A percentile compares a stretch with the other conserved stretches of the same genome.
These are phyloP conservation scores for Dictyostelium intermedium DNA, from an alignment of 78 protist species.

Conservation along the genomic window DNA sequence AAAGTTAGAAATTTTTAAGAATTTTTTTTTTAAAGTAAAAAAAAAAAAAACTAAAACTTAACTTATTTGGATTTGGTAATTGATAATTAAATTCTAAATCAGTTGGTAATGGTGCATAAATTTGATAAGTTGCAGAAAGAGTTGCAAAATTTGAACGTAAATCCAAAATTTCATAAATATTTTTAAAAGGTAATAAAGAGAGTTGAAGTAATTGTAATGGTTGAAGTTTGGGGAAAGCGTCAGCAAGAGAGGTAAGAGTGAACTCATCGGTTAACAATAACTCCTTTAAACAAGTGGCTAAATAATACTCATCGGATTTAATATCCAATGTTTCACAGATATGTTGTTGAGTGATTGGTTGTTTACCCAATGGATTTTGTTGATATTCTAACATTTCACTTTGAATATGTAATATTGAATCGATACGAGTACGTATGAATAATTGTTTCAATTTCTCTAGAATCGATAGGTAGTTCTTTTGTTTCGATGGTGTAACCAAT, in stretches of 20 bases:
- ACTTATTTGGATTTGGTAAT: slow-evolving; percentile 33
- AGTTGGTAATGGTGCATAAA: slow-evolving; percentile 16
- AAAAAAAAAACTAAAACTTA: no score
- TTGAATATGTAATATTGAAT: slow-evolving; percentile 41
- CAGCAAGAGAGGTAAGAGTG: slow-evolving; percentile 31
- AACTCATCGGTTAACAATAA: slow-evolving; percentile 41
- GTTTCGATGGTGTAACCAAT: not conserved
- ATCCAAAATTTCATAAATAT: slow-evolving; percentile 45
- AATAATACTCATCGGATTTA: slow-evolving; percentile 43
- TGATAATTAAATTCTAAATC: slow-evolving; percentile 20
- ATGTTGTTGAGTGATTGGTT: slow-evolving; percentile 22
- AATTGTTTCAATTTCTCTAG: slow-evolving; percentile 52
- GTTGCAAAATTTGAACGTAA: slow-evolving; percentile 22
- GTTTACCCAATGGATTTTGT: not conserved
- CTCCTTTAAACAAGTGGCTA: slow-evolving; percentile 11
- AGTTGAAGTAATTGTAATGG: slow-evolving; percentile 47
- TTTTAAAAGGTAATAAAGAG: slow-evolving; percentile 36
- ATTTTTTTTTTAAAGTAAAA: not conserved
- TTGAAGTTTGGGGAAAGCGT: slow-evolving; percentile 45
- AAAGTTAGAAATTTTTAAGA: not conserved
- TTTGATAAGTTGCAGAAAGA: slow-evolving; percentile 19
- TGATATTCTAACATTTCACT: slow-evolving; percentile 9
- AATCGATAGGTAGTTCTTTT: slow-evolving; percentile 41
- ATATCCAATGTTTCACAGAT: slow-evolving; percentile 59
- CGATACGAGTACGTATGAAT: slow-evolving; percentile 20